Conservation (phyloP, 1,139 yeast genomes). For the Lizanozyma gosingica region DNA sequence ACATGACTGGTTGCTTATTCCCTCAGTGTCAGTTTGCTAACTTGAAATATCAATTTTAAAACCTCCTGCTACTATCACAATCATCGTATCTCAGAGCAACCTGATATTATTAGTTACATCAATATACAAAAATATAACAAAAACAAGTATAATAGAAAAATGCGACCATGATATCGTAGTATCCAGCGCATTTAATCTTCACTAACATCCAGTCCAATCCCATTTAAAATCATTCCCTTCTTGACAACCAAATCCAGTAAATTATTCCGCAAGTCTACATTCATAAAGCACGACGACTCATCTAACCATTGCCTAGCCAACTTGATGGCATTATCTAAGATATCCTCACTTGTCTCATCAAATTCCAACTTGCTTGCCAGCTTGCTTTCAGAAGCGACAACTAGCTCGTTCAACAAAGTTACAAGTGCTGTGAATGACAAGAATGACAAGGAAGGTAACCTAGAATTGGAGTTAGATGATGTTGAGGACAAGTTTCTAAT, state of each 20-base stretch:
- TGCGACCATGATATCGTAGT: background rate
- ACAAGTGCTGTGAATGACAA: slow-evolving; percentile 27
- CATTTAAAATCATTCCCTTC: slow-evolving; percentile 28
- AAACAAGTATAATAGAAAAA: too few relatives aligned
- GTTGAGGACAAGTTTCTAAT: slow-evolving; percentile 11
- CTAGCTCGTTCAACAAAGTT: slow-evolving; percentile 16
- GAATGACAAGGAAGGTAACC: slow-evolving; percentile 12
- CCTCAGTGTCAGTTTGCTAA: too few relatives aligned
- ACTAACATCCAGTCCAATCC: slow-evolving; percentile 10
- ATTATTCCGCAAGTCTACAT: slow-evolving; percentile 17
- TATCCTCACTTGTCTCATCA: slow-evolving; percentile 12
- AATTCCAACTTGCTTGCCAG: slow-evolving; percentile 8
- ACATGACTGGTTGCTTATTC: too few relatives aligned
- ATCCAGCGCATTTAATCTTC: slow-evolving; percentile 5
- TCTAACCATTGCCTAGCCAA: slow-evolving; percentile 25
- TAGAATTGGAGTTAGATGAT: slow-evolving; percentile 7
- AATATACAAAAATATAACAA: too few relatives aligned
- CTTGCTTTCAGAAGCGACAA: too few relatives aligned
- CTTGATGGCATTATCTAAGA: slow-evolving; percentile 22
- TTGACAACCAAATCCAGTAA: slow-evolving; percentile 23
- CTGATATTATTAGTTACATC: too few relatives aligned
- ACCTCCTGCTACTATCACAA: too few relatives aligned
- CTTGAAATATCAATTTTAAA: too few relatives aligned
- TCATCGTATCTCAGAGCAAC: too few relatives aligned
- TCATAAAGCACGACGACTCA: slow-evolving; percentile 13